These are phyloP conservation scores for Naematelia encephala DNA, from an alignment of 768 basidiomycete species.

Conservation along the genomic window DNA sequence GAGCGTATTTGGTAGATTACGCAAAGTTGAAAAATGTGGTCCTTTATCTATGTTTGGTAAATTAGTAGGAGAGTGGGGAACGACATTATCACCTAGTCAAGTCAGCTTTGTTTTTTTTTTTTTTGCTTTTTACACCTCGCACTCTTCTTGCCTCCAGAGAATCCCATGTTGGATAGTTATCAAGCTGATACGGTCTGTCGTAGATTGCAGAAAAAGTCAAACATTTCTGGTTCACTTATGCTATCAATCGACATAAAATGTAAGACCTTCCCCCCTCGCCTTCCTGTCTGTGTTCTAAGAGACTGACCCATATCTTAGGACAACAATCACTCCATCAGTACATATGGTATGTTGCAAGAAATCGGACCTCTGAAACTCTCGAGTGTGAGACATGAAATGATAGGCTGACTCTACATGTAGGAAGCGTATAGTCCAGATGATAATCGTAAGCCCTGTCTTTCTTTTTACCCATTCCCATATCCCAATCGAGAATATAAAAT, in stretches of 20 bases:
- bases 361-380: constrained; percentile 9
- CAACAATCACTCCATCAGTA: constrained; percentile 42
- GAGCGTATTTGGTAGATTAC: constrained; percentile 83
- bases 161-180: no score
- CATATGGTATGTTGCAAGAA: constrained; percentile 35
- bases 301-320: constrained; percentile 25
- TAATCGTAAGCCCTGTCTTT: constrained; percentile 63
- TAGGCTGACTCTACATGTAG: constrained; percentile 53
- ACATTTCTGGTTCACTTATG: constrained; percentile 93
- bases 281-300: no score
- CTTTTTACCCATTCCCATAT: no score
- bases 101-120: constrained; percentile 52
- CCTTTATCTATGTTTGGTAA: constrained; percentile 98
- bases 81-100: constrained; percentile 73
- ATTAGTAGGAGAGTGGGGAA: constrained; percentile 89
- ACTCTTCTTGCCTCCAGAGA: not conserved
- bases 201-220: constrained; percentile 98
- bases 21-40: constrained; percentile 96
- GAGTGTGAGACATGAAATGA: no score
- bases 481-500: no score
- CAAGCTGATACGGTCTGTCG: not conserved
- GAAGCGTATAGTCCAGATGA: constrained; percentile 96
- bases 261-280: constrained; percentile 56
- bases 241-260: constrained; percentile 98
- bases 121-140: not conserved